phyloP scores from a whole-genome alignment of 2,329 filamentous ascomycete genomes.

The Mycogone perniciosa region DNA sequence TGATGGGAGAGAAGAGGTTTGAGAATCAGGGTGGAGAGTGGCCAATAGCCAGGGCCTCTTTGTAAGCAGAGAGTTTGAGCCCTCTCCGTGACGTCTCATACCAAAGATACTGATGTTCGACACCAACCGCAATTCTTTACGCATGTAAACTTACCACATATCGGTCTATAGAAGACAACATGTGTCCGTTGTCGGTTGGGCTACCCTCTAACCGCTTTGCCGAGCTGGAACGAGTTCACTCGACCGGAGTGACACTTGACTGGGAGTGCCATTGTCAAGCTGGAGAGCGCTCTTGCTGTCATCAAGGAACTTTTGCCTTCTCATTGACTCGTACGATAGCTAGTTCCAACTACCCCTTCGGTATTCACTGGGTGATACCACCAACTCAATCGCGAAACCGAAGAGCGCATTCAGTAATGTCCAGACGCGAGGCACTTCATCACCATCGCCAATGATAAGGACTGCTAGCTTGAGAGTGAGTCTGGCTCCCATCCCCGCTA shows the following conservation, averaged over 20 bases:
- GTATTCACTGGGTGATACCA: constrained; percentile 32
- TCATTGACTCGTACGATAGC: constrained; percentile 34
- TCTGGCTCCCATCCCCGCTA: constrained; percentile 32
- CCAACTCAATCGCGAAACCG: constrained; percentile 28
- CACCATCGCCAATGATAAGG: constrained; percentile 29
- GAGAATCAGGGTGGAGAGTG: constrained; percentile 23
- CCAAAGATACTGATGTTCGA: constrained; percentile 1
- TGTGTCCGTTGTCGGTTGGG: constrained; percentile 33
- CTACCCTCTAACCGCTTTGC: constrained; percentile 30
- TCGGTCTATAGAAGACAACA: constrained; percentile 34
- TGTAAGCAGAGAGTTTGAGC: background rate
- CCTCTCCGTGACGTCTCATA: background rate
- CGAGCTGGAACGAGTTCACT: constrained; percentile 36
- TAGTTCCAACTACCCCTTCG: constrained; percentile 36
- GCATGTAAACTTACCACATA: constrained; percentile 30
- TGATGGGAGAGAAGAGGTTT: constrained; percentile 25
- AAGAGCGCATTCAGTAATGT: constrained; percentile 20
- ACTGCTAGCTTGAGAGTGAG: constrained; percentile 27
- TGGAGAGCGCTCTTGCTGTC: constrained; percentile 22
- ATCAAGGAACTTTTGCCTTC: constrained; percentile 27
- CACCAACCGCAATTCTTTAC: constrained; percentile 32
- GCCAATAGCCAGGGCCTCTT: constrained; percentile 2
- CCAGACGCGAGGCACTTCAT: constrained; percentile 28
- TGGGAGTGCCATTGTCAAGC: constrained; percentile 34
- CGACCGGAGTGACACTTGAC: constrained; percentile 30